Evolutionary conservation across 441 rosid species (phyloP).

Genomic region (Aleurites moluccanus): DNA sequence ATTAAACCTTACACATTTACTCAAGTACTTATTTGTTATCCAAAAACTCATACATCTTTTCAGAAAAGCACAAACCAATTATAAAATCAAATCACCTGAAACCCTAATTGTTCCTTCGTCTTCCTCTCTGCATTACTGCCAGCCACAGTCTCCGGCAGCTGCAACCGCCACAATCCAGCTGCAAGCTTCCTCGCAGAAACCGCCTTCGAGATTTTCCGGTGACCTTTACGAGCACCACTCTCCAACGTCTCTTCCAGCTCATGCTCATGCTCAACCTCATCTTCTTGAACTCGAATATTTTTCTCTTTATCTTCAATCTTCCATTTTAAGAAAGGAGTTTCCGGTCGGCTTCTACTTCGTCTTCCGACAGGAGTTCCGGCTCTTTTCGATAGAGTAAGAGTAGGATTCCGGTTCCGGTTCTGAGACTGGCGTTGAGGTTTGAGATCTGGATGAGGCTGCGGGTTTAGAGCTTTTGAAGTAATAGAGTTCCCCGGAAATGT

Average conservation of each 20-base stretch:
- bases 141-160: constrained; percentile 46
- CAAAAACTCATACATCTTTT: constrained; percentile 16
- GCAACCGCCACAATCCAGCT: constrained; percentile 87
- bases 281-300: constrained; percentile 32
- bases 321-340: constrained; percentile 85
- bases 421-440: constrained; percentile 43
- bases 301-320: constrained; percentile 56
- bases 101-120: constrained; percentile 52
- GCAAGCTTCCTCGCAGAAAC: constrained; percentile 89
- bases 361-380: constrained; percentile 41
- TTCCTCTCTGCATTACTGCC: constrained; percentile 37
- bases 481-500: constrained; percentile 33
- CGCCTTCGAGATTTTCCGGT: constrained; percentile 28
- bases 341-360: constrained; percentile 59
- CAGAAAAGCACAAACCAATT: background rate
- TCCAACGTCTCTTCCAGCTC: constrained; percentile 25
- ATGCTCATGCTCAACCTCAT: constrained; percentile 18
- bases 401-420: constrained; percentile 46
- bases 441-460: constrained; percentile 37
- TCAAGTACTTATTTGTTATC: background rate
- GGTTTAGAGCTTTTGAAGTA: constrained; percentile 24
- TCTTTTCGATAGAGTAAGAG: constrained; percentile 49
- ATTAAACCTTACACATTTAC: constrained; percentile 9
- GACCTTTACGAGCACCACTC: constrained; percentile 33
- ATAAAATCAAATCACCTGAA: constrained; percentile 46